Percentiles rank a stretch among this genome's conserved stretches.
Evolutionary conservation across 2,329 filamentous ascomycete species (phyloP).

Genomic region (Aspergillus unguis): DNA sequence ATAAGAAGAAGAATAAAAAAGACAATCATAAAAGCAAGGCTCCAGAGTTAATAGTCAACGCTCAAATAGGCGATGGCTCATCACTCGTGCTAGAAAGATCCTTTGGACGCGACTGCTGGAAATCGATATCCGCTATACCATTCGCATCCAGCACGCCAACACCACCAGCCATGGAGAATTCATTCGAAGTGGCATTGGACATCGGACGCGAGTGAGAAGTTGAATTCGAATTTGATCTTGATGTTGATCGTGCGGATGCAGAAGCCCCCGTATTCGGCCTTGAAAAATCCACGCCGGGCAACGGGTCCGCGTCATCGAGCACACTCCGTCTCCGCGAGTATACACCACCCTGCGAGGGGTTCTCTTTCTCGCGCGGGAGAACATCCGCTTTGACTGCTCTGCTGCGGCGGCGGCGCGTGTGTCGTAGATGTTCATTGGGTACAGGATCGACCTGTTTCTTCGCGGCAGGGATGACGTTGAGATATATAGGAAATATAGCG

Average conservation of each 20-base stretch:
- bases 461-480: slow-evolving; percentile 49
- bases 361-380: slow-evolving; percentile 28
- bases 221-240: not conserved
- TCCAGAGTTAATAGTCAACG: not conserved
- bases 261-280: not conserved
- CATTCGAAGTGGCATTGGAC: no score
- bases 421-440: slow-evolving; percentile 36
- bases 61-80: not conserved
- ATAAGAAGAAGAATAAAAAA: not conserved
- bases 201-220: no score
- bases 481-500: slow-evolving; percentile 53
- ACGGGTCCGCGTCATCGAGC: slow-evolving; percentile 19
- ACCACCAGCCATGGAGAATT: not conserved
- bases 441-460: slow-evolving; percentile 52
- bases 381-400: not conserved
- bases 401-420: slow-evolving; percentile 22
- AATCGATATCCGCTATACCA: not conserved
- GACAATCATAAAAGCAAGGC: not conserved
- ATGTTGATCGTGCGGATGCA: not conserved
- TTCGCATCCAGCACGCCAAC: not conserved
- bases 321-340: slow-evolving; percentile 30
- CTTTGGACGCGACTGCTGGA: not conserved
- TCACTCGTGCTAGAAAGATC: not conserved
- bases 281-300: slow-evolving; percentile 16
- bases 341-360: slow-evolving; percentile 28